Base-by-base conservation (phyloP, 2,329 filamentous ascomycete genomes). In the Alternaria brassicicola region DNA sequence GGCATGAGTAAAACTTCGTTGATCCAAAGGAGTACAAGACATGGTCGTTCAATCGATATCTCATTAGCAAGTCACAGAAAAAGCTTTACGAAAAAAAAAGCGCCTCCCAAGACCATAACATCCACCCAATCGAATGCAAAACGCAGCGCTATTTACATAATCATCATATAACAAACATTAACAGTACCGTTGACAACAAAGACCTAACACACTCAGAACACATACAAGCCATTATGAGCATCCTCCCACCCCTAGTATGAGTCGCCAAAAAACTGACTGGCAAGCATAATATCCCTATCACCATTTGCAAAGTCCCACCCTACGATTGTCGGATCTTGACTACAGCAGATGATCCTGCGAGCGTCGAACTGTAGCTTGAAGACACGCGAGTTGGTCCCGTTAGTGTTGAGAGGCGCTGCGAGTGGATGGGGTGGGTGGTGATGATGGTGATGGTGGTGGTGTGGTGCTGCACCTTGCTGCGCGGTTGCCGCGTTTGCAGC, bases 311-410 rank as follows among this genome's bases (percentile, higher is more conserved):
- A 99, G 77, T 99, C 95, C 95, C 95, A 99, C 0, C 93, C 95
- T 0, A 98, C 92, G 71, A 99, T 98, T 15, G 90, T 88, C 36
- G 89, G 89, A 55, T 95, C 92, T 76, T 98, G 93, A 64, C 91
- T 95, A 75, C 94, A 97, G 80, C 93, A 97, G 53, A 99, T 90
- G 66, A 99, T 96, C 68, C 93, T 88, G 21, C 93, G 86, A 1
- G 93, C 91, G 74, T 99, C 95, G 67, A 97, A 99, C 76, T 99
- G 95, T 33, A 98, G 83, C 78, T 99, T 99, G 82, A 98, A 99
- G 3, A 99, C 91, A 23, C 95, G 78, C 10, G 86, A 84, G 33
- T 82, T 83, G 17, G 73, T 75, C 28, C 68, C 68, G 51, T 80
- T 78, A 25, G 59, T 70, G 52, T 64, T 68, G 30, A 68, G 62